Base-by-base conservation (phyloP, 257 asterid genomes). In the Penstemon barbatus region DNA sequence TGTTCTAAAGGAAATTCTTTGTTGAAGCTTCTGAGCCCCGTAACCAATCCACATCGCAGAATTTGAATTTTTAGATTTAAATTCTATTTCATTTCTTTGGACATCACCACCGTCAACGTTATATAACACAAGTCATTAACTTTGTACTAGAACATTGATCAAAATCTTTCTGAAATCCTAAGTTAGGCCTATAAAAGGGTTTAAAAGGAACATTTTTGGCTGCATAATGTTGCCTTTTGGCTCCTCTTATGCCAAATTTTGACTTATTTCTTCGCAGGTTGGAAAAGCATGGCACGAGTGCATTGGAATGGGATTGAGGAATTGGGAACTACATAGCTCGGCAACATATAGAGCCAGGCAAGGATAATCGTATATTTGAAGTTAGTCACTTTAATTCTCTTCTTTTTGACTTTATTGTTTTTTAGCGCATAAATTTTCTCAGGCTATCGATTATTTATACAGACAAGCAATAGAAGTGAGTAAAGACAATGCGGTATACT, bases 401-500 rank as follows among this genome's bases (percentile, higher is more conserved):
- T 1, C 5, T 67, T 54, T 49, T 4, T 57, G 37, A 19, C 52
- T 55, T 44, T 78, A 7, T 73, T 78, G 70, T 70, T 68, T 64
- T 18, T 66, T 85, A 94, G 99, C 83, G 54, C 93, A 82, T 72
- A 94, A 89, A 74, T 94, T 78, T 80, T 86, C 96, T 3, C 98
- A 83, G 76, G 96, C 98, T 54, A 85, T 94, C 83, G 99, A 91
- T 19, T 19, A 19, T 86, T 81, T 94, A 65, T 94, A 94, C 52
- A 77, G 95, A 41, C 97, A 85, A 85, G 99, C 98, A 63, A 94
- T 94, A 39, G 96, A 86, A 69, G 48, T 77, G 83, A 83, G 78
- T 61, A 25, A 68, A 52, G 87, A 78, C 55, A 89, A 81, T 86
- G 97, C 98, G 56, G 98, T 94, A 44, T 94, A 94, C 79, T 89